Evolutionary conservation across 345 rosid species (phyloP).

Genomic region (Syzygium grande): DNA sequence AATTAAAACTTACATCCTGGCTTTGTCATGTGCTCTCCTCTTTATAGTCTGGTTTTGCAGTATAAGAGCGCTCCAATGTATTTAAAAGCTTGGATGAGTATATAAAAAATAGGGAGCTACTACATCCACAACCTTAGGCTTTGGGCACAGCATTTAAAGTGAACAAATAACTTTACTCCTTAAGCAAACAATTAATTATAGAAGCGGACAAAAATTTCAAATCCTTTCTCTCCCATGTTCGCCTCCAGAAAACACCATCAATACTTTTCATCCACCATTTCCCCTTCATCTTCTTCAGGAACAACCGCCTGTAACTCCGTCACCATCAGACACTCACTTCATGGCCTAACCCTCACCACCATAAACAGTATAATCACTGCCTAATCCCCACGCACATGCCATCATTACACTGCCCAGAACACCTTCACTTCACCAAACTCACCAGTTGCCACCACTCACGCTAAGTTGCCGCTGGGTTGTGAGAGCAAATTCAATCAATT

Average conservation of each 20-base stretch:
- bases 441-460: background rate
- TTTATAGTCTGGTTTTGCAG: background rate
- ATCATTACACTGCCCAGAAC: background rate
- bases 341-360: background rate
- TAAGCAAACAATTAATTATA: background rate
- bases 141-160: background rate
- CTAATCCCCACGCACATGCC: background rate
- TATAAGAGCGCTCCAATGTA: background rate
- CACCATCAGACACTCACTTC: background rate
- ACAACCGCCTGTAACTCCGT: background rate
- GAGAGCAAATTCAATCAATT: background rate
- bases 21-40: background rate
- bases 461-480: background rate
- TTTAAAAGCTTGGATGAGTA: background rate
- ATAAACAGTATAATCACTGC: background rate
- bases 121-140: background rate
- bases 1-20: background rate
- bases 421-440: background rate
- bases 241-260: background rate
- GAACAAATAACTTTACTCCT: background rate
- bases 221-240: background rate
- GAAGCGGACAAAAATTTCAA: background rate
- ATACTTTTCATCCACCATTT: background rate
- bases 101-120: background rate
- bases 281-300: background rate